Percentiles rank a stretch among this genome's conserved stretches.
phyloP scores from a whole-genome alignment of 331 rosid genomes.

The Cydonia oblonga region DNA sequence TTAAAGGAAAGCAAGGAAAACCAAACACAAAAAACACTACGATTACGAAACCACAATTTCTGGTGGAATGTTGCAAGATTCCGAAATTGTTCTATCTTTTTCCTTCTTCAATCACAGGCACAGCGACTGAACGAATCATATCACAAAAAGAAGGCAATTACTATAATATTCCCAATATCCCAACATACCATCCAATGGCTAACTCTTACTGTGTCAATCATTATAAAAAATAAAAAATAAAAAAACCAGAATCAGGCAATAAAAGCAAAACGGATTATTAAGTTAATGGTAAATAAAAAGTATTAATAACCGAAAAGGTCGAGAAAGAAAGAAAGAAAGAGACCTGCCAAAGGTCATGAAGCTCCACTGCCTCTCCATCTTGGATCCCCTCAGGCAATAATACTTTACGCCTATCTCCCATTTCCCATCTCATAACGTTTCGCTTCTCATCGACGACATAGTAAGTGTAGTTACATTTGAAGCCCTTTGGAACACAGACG shows the following conservation, averaged over 20 bases:
- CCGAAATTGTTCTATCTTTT: not conserved
- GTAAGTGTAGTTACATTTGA: conserved; percentile 57
- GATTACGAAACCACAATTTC: not conserved
- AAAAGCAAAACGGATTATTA: not conserved
- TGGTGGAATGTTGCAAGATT: not conserved
- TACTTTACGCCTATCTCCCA: conserved; percentile 66
- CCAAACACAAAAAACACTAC: not conserved
- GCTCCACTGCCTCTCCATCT: conserved; percentile 57
- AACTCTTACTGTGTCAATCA: no score
- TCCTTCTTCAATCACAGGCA: not conserved
- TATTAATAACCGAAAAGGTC: conserved; percentile 2
- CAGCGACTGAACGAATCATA: not conserved
- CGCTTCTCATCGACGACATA: conserved; percentile 73
- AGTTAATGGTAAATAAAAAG: not conserved
- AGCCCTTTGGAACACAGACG: conserved; percentile 51
- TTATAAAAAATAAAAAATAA: no score
- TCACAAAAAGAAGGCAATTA: not conserved
- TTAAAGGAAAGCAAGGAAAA: not conserved
- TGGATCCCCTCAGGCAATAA: conserved; percentile 45
- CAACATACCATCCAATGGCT: not conserved
- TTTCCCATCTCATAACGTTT: conserved; percentile 59
- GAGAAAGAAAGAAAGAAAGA: conserved; percentile 7
- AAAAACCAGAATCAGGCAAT: not conserved
- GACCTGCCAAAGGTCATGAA: conserved; percentile 95
- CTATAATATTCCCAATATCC: not conserved